Evolutionary conservation across 1,139 yeast genomes (phyloP).

Genomic region (Candida glucosophila): DNA sequence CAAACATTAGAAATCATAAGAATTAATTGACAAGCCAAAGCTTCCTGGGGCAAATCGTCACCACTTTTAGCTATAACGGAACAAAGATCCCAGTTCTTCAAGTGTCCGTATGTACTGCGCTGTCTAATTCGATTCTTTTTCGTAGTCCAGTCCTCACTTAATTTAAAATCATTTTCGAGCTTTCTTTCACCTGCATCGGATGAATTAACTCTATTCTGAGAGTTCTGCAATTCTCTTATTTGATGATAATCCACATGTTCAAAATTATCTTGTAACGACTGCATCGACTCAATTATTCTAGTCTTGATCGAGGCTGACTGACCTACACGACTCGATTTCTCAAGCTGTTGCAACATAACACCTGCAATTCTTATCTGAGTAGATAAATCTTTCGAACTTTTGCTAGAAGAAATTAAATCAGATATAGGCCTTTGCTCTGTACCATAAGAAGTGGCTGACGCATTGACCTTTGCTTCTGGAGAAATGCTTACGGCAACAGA

Average conservation of each 20-base stretch:
- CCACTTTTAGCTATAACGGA: constrained; percentile 96
- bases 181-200: constrained; percentile 78
- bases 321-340: constrained; percentile 57
- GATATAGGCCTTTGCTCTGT: constrained; percentile 1
- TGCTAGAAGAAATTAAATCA: constrained; percentile 1
- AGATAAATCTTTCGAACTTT: constrained; percentile 49
- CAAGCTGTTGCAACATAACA: constrained; percentile 85
- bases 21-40: constrained; percentile 92
- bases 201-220: constrained; percentile 2
- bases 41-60: constrained; percentile 91
- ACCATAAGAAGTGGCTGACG: neutral
- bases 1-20: constrained; percentile 80
- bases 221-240: constrained; percentile 9
- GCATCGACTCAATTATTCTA: constrained; percentile 84
- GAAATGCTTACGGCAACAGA: constrained; percentile 2
- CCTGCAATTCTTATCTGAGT: constrained; percentile 95
- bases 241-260: constrained; percentile 38
- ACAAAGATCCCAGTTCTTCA: constrained; percentile 87
- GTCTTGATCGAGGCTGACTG: constrained; percentile 69
- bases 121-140: constrained; percentile 73
- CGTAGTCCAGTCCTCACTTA: constrained; percentile 89
- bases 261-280: constrained; percentile 63
- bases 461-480: neutral
- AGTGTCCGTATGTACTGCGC: constrained; percentile 73
- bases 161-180: constrained; percentile 80